Evolutionary conservation across 768 basidiomycete species (phyloP).

Genomic region (Kwoniella europaea): DNA sequence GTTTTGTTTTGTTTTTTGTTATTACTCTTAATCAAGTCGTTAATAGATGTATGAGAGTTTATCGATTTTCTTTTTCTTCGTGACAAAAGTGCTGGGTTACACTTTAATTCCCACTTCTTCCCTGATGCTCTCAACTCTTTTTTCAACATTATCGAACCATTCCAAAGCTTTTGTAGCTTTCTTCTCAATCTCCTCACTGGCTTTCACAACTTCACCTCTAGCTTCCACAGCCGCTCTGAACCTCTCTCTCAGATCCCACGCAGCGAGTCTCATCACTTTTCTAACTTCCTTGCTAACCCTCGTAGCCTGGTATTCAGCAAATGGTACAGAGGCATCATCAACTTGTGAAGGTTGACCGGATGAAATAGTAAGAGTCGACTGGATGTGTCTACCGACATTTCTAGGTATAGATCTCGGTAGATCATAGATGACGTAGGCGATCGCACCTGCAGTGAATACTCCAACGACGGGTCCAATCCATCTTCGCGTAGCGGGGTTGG

Average conservation of each 20-base stretch:
- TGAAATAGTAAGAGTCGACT: constrained; percentile 63
- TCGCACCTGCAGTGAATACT: constrained; percentile 60
- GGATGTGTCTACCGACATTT: constrained; percentile 84
- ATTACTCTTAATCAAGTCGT: neutral
- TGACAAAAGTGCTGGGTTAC: neutral
- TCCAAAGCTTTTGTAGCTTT: constrained; percentile 72
- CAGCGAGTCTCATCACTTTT: constrained; percentile 86
- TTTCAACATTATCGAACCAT: constrained; percentile 70
- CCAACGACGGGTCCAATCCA: constrained; percentile 89
- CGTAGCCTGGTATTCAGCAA: constrained; percentile 70
- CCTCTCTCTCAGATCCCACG: constrained; percentile 85
- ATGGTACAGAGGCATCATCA: constrained; percentile 61
- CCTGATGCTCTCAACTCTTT: constrained; percentile 58
- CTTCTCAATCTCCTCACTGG: constrained; percentile 75
- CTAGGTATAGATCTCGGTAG: constrained; percentile 85
- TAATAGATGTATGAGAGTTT: neutral
- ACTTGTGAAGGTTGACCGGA: constrained; percentile 52
- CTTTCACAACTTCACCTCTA: constrained; percentile 73
- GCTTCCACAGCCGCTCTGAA: constrained; percentile 83
- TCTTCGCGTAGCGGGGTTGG: constrained; percentile 72
- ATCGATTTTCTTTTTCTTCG: neutral
- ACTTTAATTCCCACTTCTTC: constrained; percentile 44
- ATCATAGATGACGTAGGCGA: constrained; percentile 76
- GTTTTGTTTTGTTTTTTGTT: neutral
- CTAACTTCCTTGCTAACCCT: constrained; percentile 83